Base-by-base conservation (phyloP, 208 protist genomes). In the Wallacemonas sp. region DNA sequence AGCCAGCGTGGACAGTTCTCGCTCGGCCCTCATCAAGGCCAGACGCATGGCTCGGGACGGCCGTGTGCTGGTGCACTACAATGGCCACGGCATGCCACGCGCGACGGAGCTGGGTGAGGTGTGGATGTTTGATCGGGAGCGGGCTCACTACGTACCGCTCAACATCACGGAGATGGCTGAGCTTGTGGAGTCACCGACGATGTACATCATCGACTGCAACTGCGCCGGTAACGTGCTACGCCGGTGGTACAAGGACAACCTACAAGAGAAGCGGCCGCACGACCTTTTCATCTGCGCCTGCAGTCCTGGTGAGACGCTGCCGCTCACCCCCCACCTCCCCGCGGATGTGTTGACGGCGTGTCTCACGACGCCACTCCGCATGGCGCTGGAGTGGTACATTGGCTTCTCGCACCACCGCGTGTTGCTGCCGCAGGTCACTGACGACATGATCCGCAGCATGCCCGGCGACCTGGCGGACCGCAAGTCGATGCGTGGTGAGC, bases 121-220 rank as follows among this genome's bases (percentile, higher is more conserved):
- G 39, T 99, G 98, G 98, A 84, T 99, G 39, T 99, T 99, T 71
- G 98, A 99, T 83, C 66, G 83, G 68, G 81, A 98, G 42, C 97
- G 92, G 60, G 99, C 95, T 29, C 93, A 99, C 84, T 99, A 99
- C 79, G 97, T 99, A n/a, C 98, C 98, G 12, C 63, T 99, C 13
- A 97, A 96, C 41, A 89, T 99, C 17, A 90, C 92, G 37, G 97
- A 99, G 45, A 84, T 99, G 15, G 81, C 97, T 44, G 78, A 92
- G 36, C 98, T 97, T 78, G 70, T 98, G 3, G 89, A 88, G 24
- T 85, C 86, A 1, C 98, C 98, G 26, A 87, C 87, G 15, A 84
- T 99, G n/a, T 99, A 98, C 72, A 94, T 99, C 5, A 93, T 99
- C 38, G 99, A 99, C 83, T 99, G 97, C 81, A 97, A 96, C 37